A percentile compares a stretch with the other conserved stretches of the same genome.
Evolutionary conservation across 805 yeast species (phyloP).

Genomic region (Starmerella bombi): DNA sequence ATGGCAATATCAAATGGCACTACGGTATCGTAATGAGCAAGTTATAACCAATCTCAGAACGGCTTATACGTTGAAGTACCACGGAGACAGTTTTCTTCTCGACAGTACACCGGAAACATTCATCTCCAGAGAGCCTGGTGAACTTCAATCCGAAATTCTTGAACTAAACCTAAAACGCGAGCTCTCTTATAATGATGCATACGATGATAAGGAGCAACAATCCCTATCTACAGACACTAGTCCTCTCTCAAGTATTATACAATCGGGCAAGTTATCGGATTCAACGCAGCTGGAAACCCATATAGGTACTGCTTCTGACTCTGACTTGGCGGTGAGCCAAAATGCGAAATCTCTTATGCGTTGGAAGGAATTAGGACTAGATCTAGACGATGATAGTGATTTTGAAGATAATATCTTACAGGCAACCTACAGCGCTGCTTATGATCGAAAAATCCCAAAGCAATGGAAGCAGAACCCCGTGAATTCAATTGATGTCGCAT

Average conservation of each 20-base stretch:
- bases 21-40: constrained; percentile 24
- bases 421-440: constrained; percentile 19
- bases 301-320: constrained; percentile 6
- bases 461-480: no score
- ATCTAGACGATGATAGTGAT: constrained; percentile 32
- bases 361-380: constrained; percentile 26
- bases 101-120: constrained; percentile 3
- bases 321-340: neutral
- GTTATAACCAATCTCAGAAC: constrained; percentile 25
- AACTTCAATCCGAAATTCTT: constrained; percentile 7
- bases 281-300: neutral
- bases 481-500: no score
- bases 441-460: neutral
- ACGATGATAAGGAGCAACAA: no score
- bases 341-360: neutral
- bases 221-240: no score
- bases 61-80: constrained; percentile 18
- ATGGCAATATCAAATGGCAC: constrained; percentile 26
- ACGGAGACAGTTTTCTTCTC: constrained; percentile 10
- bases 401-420: constrained; percentile 32
- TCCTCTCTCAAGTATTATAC: no score
- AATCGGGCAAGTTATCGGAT: neutral
- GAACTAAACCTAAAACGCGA: constrained; percentile 1
- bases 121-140: constrained; percentile 4
- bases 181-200: no score